Conservation (phyloP, 2,329 filamentous ascomycete species). For the Fusarium lateritium region DNA sequence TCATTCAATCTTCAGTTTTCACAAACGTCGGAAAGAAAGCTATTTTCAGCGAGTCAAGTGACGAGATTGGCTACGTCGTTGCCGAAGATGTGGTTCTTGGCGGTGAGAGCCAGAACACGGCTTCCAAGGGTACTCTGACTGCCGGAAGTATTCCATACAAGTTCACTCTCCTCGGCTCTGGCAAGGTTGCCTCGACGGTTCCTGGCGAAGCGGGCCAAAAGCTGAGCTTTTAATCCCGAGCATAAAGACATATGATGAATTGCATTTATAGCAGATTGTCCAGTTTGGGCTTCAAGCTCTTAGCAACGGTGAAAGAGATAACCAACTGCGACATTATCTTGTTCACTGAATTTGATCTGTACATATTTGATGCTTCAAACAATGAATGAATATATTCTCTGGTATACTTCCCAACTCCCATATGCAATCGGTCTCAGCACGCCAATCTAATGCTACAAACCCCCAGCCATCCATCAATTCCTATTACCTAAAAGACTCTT, state of each 20-base stretch:
- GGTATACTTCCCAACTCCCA: no score
- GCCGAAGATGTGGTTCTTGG: constrained; percentile 35
- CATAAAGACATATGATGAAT: rapidly evolving
- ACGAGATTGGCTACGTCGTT: constrained; percentile 30
- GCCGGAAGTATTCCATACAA: constrained; percentile 27
- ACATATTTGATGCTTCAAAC: no score
- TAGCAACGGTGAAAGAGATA: no score
- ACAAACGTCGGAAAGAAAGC: constrained; percentile 46
- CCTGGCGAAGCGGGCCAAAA: constrained; percentile 37
- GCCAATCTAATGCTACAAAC: no score
- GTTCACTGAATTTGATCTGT: neutral
- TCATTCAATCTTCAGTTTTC: constrained; percentile 46
- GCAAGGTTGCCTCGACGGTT: constrained; percentile 29
- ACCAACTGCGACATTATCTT: no score
- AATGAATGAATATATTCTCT: no score
- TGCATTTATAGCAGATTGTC: neutral
- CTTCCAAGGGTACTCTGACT: constrained; percentile 21
- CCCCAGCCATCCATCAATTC: neutral
- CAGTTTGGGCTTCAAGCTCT: neutral
- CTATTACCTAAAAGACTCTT: neutral
- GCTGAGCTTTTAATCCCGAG: constrained; percentile 14
- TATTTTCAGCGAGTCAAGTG: constrained; percentile 44
- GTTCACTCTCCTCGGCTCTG: constrained; percentile 35
- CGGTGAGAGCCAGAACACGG: constrained; percentile 35
- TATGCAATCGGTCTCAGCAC: no score